Base-by-base conservation (phyloP, 1,284 basidiomycete species). In the Quambalaria eucalypti region DNA sequence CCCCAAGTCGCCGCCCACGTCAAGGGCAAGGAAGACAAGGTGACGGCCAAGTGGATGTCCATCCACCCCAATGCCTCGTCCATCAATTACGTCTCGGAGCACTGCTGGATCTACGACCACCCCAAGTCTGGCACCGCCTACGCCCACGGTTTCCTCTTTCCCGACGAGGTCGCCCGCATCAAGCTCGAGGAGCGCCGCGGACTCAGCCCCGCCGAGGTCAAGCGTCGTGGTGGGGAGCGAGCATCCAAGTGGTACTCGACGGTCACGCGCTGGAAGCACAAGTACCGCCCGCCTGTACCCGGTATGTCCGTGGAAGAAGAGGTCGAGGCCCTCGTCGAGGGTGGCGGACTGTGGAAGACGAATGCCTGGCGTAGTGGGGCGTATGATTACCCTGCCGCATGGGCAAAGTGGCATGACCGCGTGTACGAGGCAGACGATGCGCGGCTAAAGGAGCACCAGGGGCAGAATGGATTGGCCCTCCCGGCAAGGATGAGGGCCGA, bases 61-160 rank as follows among this genome's bases (percentile, higher is more conserved):
- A 74, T 85, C 55, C 92, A 97, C 78, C 93, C 93, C 0, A 83
- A 85, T 48, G 83, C 85, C 10, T 78, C 82, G 31, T 81, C 85
- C 62, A 84, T 98, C 36, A 83, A 89, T 52, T 97, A 90, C 90
- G 82, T 83, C 28, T 87, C 88, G 66, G 93, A 98, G 74, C 83
- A 85, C 28, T 97, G 93, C 77, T 96, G 90, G 89, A 90, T 98
- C 64, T 96, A 98, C 77, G 93, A 98, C 76, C 92, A 96, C 77
- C 93, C 93, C 0, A 86, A 90, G 51, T 84, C 87, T 2, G 86
- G 87, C 48, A 96, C 92, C 79, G 57, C 77, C 14, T 96, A 97
- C 75, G 85, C 90, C 4, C 93, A 96, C 77, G 93, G 93, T 1
- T 98, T 90, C 79, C 78, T 97, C n/a, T 98, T 92, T 78, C 93